phyloP scores from a whole-genome alignment of 2,329 filamentous ascomycete genomes.

The Kalaharituber pfeilii region DNA sequence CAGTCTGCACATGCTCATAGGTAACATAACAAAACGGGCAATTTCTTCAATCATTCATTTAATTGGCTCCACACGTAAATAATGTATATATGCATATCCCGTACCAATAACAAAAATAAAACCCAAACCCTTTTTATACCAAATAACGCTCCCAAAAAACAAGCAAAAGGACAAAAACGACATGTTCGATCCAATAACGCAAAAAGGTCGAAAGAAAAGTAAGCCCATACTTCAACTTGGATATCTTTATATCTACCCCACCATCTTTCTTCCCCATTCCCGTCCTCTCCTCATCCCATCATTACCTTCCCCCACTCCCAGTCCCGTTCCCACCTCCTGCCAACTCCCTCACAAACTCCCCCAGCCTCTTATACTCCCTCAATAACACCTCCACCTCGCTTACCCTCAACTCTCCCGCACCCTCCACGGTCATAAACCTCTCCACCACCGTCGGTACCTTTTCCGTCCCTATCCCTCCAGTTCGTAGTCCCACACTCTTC shows the following conservation, averaged over 20 bases:
- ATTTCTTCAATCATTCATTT: too few relatives aligned
- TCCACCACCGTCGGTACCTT: slow-evolving; percentile 47
- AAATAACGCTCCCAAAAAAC: neutral
- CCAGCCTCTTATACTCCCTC: slow-evolving; percentile 56
- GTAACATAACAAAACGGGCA: too few relatives aligned
- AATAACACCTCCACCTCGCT: slow-evolving; percentile 57
- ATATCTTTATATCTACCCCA: neutral
- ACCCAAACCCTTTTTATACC: too few relatives aligned
- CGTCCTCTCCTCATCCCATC: too few relatives aligned
- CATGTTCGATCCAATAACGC: neutral
- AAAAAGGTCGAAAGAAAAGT: neutral
- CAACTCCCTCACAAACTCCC: slow-evolving; percentile 43
- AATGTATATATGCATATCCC: too few relatives aligned
- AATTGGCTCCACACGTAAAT: too few relatives aligned
- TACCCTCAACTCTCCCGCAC: slow-evolving; percentile 51
- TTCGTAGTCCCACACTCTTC: too few relatives aligned
- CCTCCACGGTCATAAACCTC: slow-evolving; percentile 55
- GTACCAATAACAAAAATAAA: too few relatives aligned
- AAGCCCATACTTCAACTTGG: slow-evolving; percentile 1
- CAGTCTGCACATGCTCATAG: too few relatives aligned
- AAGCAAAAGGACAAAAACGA: neutral
- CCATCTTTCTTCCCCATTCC: neutral
- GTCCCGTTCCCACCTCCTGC: slow-evolving; percentile 31
- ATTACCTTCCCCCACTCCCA: too few relatives aligned
- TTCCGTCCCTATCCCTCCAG: slow-evolving; percentile 38